These are phyloP conservation scores for Epichloe sylvatica DNA, from an alignment of 2,329 filamentous ascomycete genomes.

Conservation along the genomic window DNA sequence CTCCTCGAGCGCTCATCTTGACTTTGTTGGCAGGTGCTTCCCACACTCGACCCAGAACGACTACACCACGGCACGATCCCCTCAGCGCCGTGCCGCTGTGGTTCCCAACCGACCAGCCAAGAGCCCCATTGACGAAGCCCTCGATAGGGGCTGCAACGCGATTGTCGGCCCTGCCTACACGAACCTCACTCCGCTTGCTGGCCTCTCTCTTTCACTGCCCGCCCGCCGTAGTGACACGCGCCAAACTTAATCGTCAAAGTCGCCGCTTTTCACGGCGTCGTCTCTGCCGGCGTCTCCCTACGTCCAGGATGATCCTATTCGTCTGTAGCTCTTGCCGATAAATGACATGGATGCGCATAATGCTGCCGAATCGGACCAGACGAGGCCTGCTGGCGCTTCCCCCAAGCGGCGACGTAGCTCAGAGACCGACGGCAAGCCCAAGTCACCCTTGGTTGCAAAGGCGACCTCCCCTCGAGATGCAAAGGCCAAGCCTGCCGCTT, in stretches of 20 bases:
- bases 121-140: neutral
- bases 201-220: neutral
- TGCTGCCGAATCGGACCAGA: constrained; percentile 48
- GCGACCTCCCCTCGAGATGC: constrained; percentile 8
- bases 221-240: neutral
- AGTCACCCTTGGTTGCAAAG: constrained; percentile 6
- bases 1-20: neutral
- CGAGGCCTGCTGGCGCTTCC: constrained; percentile 43
- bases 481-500: constrained; percentile 1
- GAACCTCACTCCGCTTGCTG: neutral
- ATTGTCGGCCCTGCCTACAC: constrained; percentile 8
- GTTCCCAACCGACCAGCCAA: neutral
- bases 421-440: constrained; percentile 11
- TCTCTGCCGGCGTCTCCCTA: constrained; percentile 9
- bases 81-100: neutral
- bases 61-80: neutral
- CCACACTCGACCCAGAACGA: neutral
- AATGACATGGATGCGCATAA: constrained; percentile 58
- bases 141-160: constrained; percentile 4
- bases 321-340: constrained; percentile 36
- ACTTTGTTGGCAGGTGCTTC: neutral
- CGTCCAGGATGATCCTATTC: constrained; percentile 46
- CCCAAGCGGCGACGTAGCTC: constrained; percentile 27
- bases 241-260: neutral
- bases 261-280: constrained; percentile 5